Base-by-base conservation (phyloP, 495 filamentous ascomycete genomes). In the Cetradonia linearis region DNA sequence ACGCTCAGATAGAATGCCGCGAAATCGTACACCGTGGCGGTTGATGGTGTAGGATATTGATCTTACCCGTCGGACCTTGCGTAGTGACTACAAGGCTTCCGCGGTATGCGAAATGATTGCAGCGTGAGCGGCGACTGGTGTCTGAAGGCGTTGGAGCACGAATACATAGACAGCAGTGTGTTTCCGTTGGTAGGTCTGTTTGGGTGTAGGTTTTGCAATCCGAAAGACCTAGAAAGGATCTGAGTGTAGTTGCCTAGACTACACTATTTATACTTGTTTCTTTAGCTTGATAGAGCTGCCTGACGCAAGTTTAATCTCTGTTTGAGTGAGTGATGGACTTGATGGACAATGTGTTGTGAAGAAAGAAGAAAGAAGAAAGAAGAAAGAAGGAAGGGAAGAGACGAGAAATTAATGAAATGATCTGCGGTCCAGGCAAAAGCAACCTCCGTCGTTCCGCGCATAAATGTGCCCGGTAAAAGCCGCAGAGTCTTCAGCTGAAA, bases 21-120 rank as follows among this genome's bases (percentile, higher is more conserved):
- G 69, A 66, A 63, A 68, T 72, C 73, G 72, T 72, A 78, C 70
- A 76, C 55, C 57, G 64, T 74, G 65, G 62, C 69, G 67, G 65
- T 72, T 38, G 52, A 37, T 55, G 33, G 28, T 42, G 56, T 28
- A 20, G 63, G 68, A 59, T 46, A 46, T 5, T 11, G 3, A 4
- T 46, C 57, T 90, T 86, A 95, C 79, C 90, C 91, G 86, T 91
- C 91, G 66, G 86, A 86, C 73, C 81, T 83, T 68, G 86, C 83
- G 73, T 87, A 81, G 70, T 81, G 83, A 78, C 86, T 87, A 86
- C 88, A 86, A 81, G 83, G 86, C 86, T 86, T 91, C 79, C 86
- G 80, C 82, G 82, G 79, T 84, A 82, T 86, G 83, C 88, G 88
- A 87, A 94, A 91, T 80, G 84, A 75, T 82, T 89, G 88, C 89